phyloP scores from a whole-genome alignment of 345 rosid genomes.

The Sonneratia alba region DNA sequence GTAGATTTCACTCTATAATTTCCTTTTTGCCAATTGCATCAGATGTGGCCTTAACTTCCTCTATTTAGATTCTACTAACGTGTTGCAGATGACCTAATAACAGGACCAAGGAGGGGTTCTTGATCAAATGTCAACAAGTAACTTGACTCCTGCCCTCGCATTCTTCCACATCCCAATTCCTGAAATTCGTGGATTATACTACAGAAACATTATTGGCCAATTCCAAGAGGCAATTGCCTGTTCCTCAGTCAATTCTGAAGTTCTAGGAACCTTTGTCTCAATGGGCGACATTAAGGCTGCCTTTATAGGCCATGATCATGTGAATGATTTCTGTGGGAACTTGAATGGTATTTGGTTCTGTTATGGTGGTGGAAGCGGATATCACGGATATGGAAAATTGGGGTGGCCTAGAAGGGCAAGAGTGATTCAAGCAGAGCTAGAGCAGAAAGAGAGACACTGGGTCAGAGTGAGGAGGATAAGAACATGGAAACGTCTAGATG shows the following conservation, averaged over 20 bases:
- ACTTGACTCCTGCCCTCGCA: conserved; percentile 37
- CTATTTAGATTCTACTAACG: conserved; percentile 31
- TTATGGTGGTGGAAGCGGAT: conserved; percentile 92
- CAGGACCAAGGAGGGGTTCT: conserved; percentile 35
- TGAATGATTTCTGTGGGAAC: conserved; percentile 77
- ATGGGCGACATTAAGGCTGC: conserved; percentile 78
- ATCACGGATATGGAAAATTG: conserved; percentile 72
- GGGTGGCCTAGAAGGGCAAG: conserved; percentile 77
- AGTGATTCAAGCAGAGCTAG: conserved; percentile 56
- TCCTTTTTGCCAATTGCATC: background rate
- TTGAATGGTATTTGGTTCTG: conserved; percentile 77
- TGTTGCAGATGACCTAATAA: conserved; percentile 26
- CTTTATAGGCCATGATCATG: conserved; percentile 84
- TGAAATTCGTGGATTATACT: conserved; percentile 53
- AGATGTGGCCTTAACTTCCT: conserved; percentile 3
- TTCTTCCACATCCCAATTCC: conserved; percentile 86
- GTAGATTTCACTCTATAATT: background rate
- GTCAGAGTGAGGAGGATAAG: conserved; percentile 40
- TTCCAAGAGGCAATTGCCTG: conserved; percentile 76
- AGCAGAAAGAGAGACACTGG: conserved; percentile 44
- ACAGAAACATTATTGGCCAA: conserved; percentile 46
- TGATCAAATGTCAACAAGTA: background rate
- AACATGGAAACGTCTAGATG: conserved; percentile 86
- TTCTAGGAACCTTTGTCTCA: conserved; percentile 45
- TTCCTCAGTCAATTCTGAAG: conserved; percentile 62